phyloP scores from a whole-genome alignment of 148 eudicot genomes.

The Limonium bicolor region DNA sequence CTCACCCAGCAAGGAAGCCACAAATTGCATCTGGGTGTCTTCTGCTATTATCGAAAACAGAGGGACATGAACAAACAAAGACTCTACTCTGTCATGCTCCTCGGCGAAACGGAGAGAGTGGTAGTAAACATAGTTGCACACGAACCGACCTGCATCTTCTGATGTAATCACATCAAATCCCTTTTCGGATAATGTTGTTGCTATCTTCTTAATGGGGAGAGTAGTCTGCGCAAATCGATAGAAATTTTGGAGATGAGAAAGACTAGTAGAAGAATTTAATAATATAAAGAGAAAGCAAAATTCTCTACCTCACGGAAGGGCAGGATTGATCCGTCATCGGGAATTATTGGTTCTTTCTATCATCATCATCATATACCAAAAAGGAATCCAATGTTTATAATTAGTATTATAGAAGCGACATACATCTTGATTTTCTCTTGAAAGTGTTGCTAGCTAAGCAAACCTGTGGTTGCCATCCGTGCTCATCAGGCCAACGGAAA shows the following conservation, averaged over 20 bases:
- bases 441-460: constrained; percentile 5
- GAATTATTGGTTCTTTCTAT: constrained; percentile 70
- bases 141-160: constrained; percentile 86
- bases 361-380: background rate
- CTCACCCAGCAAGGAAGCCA: constrained; percentile 62
- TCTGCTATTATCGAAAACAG: constrained; percentile 64
- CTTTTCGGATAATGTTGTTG: constrained; percentile 36
- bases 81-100: constrained; percentile 51
- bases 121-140: constrained; percentile 88
- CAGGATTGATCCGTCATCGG: constrained; percentile 65
- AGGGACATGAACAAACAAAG: constrained; percentile 86
- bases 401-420: too few relatives aligned
- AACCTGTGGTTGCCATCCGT: constrained; percentile 99
- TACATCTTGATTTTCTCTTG: background rate
- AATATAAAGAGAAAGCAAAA: constrained; percentile 2
- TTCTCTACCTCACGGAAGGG: constrained; percentile 49
- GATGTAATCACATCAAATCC: constrained; percentile 69
- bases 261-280: background rate
- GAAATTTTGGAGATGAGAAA: too few relatives aligned
- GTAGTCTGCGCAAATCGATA: constrained; percentile 66
- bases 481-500: constrained; percentile 85
- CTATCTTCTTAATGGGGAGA: constrained; percentile 49
- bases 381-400: background rate
- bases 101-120: constrained; percentile 83
- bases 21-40: constrained; percentile 73